Evolutionary conservation across 1,139 yeast genomes (phyloP).

Genomic region (Yamadazyma diospyri): DNA sequence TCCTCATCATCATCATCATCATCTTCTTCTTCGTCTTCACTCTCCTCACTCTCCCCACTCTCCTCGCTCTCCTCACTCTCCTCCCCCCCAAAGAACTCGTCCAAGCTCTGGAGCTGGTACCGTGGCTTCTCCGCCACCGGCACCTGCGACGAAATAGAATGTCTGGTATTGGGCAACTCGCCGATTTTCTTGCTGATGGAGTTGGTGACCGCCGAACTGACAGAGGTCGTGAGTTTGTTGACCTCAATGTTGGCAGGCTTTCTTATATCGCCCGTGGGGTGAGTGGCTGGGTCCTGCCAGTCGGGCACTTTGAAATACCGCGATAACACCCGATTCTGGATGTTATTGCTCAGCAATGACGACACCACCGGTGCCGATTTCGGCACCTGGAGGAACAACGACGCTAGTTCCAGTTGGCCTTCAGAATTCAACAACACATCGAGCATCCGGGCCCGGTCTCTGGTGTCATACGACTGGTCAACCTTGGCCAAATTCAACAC

Average conservation of each 20-base stretch:
- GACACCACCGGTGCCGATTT: conserved; percentile 55
- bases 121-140: conserved; percentile 24
- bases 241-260: conserved; percentile 25
- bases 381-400: conserved; percentile 77
- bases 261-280: conserved; percentile 38
- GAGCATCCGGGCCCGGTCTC: conserved; percentile 83
- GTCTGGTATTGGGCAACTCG: conserved; percentile 21
- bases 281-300: conserved; percentile 32
- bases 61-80: conserved; percentile 33
- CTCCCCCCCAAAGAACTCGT: conserved; percentile 73
- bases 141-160: conserved; percentile 23
- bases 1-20: conserved; percentile 12
- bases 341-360: conserved; percentile 9
- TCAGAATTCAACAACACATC: conserved; percentile 44
- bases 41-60: conserved; percentile 23
- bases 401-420: conserved; percentile 54
- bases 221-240: conserved; percentile 20
- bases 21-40: conserved; percentile 16
- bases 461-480: conserved; percentile 72
- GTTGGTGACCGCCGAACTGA: conserved; percentile 13
- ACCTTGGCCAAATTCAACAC: conserved; percentile 65
- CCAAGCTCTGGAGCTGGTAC: conserved; percentile 69
- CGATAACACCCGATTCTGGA: conserved; percentile 18
- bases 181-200: conserved; percentile 18
- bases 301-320: conserved; percentile 26